Conservation (phyloP, 108 stramenopile genomes). For the Schizochytrium sp. region DNA sequence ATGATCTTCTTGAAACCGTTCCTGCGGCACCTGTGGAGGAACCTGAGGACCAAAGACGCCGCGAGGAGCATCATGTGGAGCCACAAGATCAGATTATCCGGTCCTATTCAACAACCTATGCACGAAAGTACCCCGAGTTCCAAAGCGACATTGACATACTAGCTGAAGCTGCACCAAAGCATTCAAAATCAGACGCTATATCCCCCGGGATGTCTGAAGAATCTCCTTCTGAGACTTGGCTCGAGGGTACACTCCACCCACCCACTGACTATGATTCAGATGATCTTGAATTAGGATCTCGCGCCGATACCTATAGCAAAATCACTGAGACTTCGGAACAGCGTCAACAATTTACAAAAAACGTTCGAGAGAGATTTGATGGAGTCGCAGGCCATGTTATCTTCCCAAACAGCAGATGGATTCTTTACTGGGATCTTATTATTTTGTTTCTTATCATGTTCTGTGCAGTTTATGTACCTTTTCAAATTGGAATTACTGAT, state of each 20-base stretch:
- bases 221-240: too few species aligned
- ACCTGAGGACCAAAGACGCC: too few species aligned
- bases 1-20: too few species aligned
- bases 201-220: neutral
- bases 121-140: too few species aligned
- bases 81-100: too few species aligned
- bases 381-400: constrained; percentile 13
- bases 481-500: constrained; percentile 47
- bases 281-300: too few species aligned
- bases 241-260: too few species aligned
- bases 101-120: too few species aligned
- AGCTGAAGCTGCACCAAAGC: neutral
- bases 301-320: neutral
- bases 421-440: constrained; percentile 5
- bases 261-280: too few species aligned
- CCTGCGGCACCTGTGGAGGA: too few species aligned
- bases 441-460: constrained; percentile 40
- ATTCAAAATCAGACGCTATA: neutral
- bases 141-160: neutral
- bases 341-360: neutral
- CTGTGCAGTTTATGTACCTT: constrained; percentile 16
- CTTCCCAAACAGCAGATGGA: neutral
- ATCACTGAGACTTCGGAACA: neutral
- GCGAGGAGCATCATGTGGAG: too few species aligned
- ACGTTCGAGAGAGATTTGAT: constrained; percentile 15